Base-by-base conservation (phyloP, 495 filamentous ascomycete species). In the Aspergillus kassunensis region DNA sequence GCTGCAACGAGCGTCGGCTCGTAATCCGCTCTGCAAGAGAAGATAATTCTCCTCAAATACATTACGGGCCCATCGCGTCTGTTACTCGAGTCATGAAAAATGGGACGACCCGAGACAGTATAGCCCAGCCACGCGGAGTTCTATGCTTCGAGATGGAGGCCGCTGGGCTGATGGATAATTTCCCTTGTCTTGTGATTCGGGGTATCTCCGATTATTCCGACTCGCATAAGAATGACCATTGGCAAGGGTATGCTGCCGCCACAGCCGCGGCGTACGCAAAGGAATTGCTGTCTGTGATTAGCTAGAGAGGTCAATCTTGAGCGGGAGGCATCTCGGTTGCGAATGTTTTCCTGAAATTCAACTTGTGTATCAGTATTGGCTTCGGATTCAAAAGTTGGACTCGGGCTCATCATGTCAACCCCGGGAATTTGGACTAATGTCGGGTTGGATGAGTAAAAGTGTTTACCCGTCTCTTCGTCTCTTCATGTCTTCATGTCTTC, bases 261-360 rank as follows among this genome's bases (percentile, higher is more conserved):
- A 54, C 53, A n/a, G 67, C 70, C 25, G 70, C 70, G 13, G 57
- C 64, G 11, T 68, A 62, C 54, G 57, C 65, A 13, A 57, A 62
- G 36, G 59, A 60, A 30, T 49, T 71, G 7, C 52, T 72, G 5
- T 44, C 25, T 18, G 42, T 44, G 25, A 33, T 31, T 11, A 1
- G 25, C 13, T 3, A 9, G 10, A 18, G 24, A 44, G 15, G 25
- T 44, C 6, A 16, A 15, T n/a, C 31, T 7, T 16, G 24, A 44
- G 15, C n/a, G 42, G 15, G n/a, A 16, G n/a, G 15, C 20, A 5
- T 44, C 25, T 15, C 42, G 20, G 15, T 27, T 31, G 35, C 19
- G 16, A 6, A 7, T 16, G 15, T 39, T n/a, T 16, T 19, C 8
- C 13, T 12, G 16, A n/a, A 39, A 39, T 18, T 8, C 2, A 18